Evolutionary conservation across 1,284 basidiomycete genomes (phyloP), one percentile per base, ranked within the genome.

Genomic region (Fomitiporia mediterranea): DNA sequence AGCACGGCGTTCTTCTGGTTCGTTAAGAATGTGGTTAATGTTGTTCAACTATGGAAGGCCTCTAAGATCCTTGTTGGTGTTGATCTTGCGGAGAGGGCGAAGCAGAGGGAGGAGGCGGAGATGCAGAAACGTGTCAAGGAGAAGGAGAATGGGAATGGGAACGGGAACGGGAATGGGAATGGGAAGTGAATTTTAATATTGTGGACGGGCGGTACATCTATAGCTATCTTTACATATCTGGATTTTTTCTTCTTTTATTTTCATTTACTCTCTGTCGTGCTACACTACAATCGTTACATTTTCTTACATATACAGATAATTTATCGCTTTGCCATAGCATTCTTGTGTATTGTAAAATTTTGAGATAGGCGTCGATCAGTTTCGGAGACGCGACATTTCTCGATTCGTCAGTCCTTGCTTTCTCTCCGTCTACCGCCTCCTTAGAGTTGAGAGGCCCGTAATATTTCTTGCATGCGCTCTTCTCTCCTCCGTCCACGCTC

Each of bases 31-130:
- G 67, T 96, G 59, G 93, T 99, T 76, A 98, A 98, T 70, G 72
- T 90, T 43, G 94, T 99, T 5, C 97, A 99, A 71, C 86, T 98
- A 63, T 98, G 95, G 95, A 99, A 99, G 71, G 96, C 96, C 25
- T 91, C 91, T 15, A 98, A 98, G 77, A 90, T 96, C 64, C 79
- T 95, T 13, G 92, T 94, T 21, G 92, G 93, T 3, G 88, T 95
- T 9, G 92, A 95, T 67, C 73, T 95, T 51, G 88, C 87, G 43
- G 91, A 94, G 70, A 76, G 93, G 63, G 84, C 84, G 53, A 79
- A 81, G 60, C 86, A 81, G 30, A 74, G 89, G 56, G 77, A 81
- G 61, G 81, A 73, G 59, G 65, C 68, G 59, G 63, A 66, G 53
- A 57, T 54, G 58, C 68, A 69, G 63, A 65, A 63, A 51, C 40